Conservation (phyloP, 805 yeast species). For the Yarrowia sp. region DNA sequence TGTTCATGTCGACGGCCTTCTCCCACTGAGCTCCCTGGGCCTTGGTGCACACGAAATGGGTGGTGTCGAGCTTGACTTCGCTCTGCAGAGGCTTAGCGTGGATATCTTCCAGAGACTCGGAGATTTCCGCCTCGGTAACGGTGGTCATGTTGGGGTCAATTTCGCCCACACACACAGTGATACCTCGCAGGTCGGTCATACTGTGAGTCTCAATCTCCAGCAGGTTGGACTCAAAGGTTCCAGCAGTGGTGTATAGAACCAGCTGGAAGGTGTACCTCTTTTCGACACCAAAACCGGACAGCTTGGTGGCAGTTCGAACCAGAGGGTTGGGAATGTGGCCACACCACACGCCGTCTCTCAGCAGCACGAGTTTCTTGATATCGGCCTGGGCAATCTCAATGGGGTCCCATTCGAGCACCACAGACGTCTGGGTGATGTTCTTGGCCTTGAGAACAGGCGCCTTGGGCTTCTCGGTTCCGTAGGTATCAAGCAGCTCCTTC, state of each 20-base stretch:
- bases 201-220: conserved; percentile 84
- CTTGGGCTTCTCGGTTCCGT: conserved; percentile 75
- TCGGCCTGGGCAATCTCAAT: conserved; percentile 82
- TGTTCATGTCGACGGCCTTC: conserved; percentile 82
- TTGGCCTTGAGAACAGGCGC: conserved; percentile 70
- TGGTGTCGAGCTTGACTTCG: conserved; percentile 84
- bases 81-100: conserved; percentile 83
- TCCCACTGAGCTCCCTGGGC: conserved; percentile 75
- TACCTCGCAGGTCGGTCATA: conserved; percentile 94
- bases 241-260: conserved; percentile 86
- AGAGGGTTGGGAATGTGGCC: conserved; percentile 86
- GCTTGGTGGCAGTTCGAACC: conserved; percentile 78
- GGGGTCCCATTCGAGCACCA: conserved; percentile 94
- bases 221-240: conserved; percentile 72
- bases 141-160: conserved; percentile 54
- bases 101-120: conserved; percentile 66
- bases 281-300: conserved; percentile 91
- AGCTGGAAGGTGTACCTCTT: conserved; percentile 80
- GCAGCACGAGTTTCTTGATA: conserved; percentile 75
- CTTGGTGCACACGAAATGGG: conserved; percentile 85
- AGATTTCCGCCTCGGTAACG: conserved; percentile 58
- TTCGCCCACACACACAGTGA: conserved; percentile 88
- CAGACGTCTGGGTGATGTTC: conserved; percentile 91
- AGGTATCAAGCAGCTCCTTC: conserved; percentile 70
- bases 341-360: conserved; percentile 69